phyloP scores from a whole-genome alignment of 306 rosid species.

The Astragalus glycyphyllos region DNA sequence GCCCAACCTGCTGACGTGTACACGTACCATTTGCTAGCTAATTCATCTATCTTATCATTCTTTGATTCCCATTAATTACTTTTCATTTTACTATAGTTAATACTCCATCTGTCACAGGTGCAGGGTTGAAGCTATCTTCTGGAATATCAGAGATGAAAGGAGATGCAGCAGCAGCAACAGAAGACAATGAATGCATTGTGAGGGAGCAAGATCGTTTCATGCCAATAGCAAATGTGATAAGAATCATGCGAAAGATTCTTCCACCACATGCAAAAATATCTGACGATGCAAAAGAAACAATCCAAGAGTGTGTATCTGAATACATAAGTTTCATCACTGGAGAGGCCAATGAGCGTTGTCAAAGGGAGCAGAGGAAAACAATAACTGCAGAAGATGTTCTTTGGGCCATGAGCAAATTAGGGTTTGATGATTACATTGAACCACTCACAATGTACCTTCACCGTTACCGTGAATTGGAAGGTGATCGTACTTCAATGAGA shows the following conservation, averaged over 20 bases:
- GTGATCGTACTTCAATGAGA: conserved; percentile 66
- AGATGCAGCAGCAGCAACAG: conserved; percentile 23
- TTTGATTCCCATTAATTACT: neutral
- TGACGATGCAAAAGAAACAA: conserved; percentile 82
- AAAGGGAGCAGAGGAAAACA: conserved; percentile 84
- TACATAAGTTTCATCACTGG: conserved; percentile 89
- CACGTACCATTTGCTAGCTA: neutral
- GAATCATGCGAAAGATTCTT: conserved; percentile 85
- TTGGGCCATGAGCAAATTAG: conserved; percentile 93
- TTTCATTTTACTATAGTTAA: no score
- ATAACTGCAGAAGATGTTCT: conserved; percentile 86
- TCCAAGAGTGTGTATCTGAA: conserved; percentile 87
- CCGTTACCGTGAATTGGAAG: conserved; percentile 78
- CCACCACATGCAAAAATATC: conserved; percentile 84
- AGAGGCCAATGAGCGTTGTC: conserved; percentile 91
- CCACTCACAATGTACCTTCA: conserved; percentile 73
- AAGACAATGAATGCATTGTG: conserved; percentile 69
- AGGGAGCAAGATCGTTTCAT: conserved; percentile 90
- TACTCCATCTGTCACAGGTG: no score
- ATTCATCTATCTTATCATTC: neutral
- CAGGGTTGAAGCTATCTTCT: conserved; percentile 58
- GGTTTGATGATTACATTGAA: conserved; percentile 87
- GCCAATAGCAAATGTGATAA: conserved; percentile 93
- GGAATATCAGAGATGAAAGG: conserved; percentile 40
- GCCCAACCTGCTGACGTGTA: neutral